Evolutionary conservation across 164 flowering plant species (phyloP), one percentile per base, ranked within the genome.

Genomic region (Umbellularia californica): DNA sequence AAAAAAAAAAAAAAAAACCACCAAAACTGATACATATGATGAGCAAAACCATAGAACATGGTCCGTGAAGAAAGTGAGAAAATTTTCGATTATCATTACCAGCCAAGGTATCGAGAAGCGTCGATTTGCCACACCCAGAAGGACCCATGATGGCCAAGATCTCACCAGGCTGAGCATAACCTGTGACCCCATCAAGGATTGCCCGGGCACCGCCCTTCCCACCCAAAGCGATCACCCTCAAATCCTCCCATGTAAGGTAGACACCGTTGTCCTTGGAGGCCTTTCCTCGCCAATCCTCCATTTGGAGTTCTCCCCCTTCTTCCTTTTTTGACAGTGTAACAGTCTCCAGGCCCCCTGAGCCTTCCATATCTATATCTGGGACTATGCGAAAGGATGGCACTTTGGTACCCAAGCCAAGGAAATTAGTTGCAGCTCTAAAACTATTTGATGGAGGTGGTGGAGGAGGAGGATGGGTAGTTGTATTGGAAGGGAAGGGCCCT

Each of bases 91-190:
- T 67, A 67, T 67, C 3, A 4, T 65, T 78, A 84, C 89, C 89
- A 65, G 89, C 83, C 25, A 86, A 78, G 25, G 88, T 76, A 71
- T 86, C 85, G 17, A 86, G 83, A 66, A 86, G 87, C 7, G 88
- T 86, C 19, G 87, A 83, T 63, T 86, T 86, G 76, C 89, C 87
- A 55, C 83, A 84, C n/a, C 89, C 89, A 50, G 87, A 86, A 58
- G 89, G 89, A 69, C 89, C 89, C 89, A 86, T 86, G 71, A 86
- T 77, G 70, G 86, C 89, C 70, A 84, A 74, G n/a, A 84, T 76
- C 70, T 84, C 82, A 20, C 87, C 87, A 2, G 89, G 87, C 50
- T 73, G 75, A 7, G 80, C 89, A 58, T 80, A 86, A 5, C 89
- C 89, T 1, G 84, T 82, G 47, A 84, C 75, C 65, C 85, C 85